Evolutionary conservation across 2,329 filamentous ascomycete genomes (phyloP), one percentile per base, ranked within the genome.

Genomic region (Reticulascus tulasneorum): DNA sequence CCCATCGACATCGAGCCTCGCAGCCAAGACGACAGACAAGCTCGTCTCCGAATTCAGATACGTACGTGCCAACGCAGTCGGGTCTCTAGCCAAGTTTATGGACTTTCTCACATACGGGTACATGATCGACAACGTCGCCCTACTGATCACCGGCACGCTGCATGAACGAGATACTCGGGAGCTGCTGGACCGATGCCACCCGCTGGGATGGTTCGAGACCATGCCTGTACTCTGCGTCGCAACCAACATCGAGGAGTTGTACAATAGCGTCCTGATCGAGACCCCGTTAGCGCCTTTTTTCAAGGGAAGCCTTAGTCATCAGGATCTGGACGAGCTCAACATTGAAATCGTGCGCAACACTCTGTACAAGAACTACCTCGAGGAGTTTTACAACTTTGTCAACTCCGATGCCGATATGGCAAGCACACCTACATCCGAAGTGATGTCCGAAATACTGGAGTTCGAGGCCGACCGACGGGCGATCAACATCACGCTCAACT

Each of bases 341-440:
- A 98, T 98, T 53, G 93, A 98, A 68, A 98, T 98, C 62, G 86
- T 98, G 40, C 84, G 94, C 47, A 98, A 98, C 66, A 98, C 90
- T 1, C 73, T 98, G 23, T 98, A 97, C 75, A 98, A 98, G 77
- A 97, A 97, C 72, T 98, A 98, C 60, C 77, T 98, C 7, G 93
- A 98, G 61, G 93, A 97, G 60, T 98, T 98, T 63, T 80, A 97
- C 69, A 77, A 85, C 47, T 98, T 96, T 61, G 85, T 97, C 64
- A 95, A 91, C 66, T 85, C 82, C 9, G 79, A 95, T 55, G 73
- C 89, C 0, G 91, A 94, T 26, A 84, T 97, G 66, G 74, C 77
- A 23, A 86, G 88, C 23, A 94, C 90, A 7, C 89, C 93, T 1
- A 98, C 93, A 0, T 75, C 88, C 27, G 89, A 95, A 53, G 82